Evolutionary conservation across 345 rosid species (phyloP).

Genomic region (Carallia brachiata): DNA sequence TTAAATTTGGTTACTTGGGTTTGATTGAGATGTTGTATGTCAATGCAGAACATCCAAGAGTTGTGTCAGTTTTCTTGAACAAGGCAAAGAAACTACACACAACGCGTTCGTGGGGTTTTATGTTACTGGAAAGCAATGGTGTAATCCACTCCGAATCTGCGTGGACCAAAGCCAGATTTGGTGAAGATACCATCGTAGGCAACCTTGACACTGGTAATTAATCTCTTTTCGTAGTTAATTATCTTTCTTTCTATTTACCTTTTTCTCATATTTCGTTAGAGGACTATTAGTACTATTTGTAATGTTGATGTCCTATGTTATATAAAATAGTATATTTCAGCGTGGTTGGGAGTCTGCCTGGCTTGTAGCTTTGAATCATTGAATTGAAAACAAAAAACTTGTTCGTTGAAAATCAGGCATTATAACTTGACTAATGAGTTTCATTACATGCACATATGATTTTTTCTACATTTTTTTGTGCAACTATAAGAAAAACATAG

Average conservation of each 20-base stretch:
- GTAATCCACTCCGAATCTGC: conserved; percentile 38
- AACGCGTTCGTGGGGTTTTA: conserved; percentile 90
- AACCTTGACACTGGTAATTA: conserved; percentile 82
- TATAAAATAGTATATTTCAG: no score
- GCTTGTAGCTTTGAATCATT: no score
- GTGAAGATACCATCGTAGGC: conserved; percentile 75
- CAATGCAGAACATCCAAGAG: conserved; percentile 66
- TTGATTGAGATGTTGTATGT: background rate
- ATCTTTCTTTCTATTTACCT: background rate
- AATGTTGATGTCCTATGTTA: no score
- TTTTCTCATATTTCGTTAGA: conserved; percentile 39
- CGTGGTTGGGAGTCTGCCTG: no score
- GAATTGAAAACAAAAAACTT: no score
- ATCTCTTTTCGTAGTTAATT: background rate
- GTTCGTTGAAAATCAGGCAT: no score
- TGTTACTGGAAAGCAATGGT: conserved; percentile 56
- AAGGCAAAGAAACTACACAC: conserved; percentile 70
- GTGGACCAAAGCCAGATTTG: conserved; percentile 72
- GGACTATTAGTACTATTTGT: conserved; percentile 26
- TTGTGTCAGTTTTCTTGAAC: conserved; percentile 72
- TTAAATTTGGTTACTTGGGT: no score
- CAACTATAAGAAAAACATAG: no score
- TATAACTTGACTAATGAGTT: no score
- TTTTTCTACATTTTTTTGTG: no score
- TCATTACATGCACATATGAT: no score